Percentiles rank a stretch among this genome's conserved stretches.
Evolutionary conservation across 2,329 filamentous ascomycete genomes (phyloP).

Genomic region (Apiospora arundinis): DNA sequence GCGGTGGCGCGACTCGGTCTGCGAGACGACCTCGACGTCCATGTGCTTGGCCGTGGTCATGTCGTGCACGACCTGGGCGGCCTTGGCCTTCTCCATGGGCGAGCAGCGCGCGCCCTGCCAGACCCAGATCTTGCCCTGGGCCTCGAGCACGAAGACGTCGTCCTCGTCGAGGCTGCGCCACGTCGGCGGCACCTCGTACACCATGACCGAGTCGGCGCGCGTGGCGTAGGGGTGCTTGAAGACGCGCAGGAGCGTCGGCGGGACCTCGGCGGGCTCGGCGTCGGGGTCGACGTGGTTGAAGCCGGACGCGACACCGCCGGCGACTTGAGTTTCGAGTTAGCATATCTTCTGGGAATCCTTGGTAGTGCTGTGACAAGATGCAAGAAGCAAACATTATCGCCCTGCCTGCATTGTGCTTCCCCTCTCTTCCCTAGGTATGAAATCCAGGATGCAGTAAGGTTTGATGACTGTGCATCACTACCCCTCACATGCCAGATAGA

Average conservation of each 20-base stretch:
- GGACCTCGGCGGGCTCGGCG: slow-evolving; percentile 47
- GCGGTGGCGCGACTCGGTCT: slow-evolving; percentile 61
- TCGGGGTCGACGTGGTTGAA: slow-evolving; percentile 67
- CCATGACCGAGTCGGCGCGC: slow-evolving; percentile 58
- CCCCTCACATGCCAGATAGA: no score
- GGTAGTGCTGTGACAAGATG: neutral
- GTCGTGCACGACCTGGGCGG: slow-evolving; percentile 70
- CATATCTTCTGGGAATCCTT: neutral
- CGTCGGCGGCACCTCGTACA: slow-evolving; percentile 67
- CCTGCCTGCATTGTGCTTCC: neutral
- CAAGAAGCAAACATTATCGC: neutral
- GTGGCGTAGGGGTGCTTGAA: slow-evolving; percentile 63
- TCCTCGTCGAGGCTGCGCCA: slow-evolving; percentile 68
- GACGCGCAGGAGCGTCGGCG: slow-evolving; percentile 63
- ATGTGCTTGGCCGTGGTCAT: slow-evolving; percentile 68
- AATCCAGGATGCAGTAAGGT: neutral
- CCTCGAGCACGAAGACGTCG: slow-evolving; percentile 71
- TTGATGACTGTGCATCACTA: no score
- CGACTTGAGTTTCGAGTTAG: slow-evolving; percentile 35
- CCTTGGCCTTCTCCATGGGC: slow-evolving; percentile 73
- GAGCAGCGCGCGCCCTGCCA: slow-evolving; percentile 72
- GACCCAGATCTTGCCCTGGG: slow-evolving; percentile 69
- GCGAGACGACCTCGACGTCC: slow-evolving; percentile 69
- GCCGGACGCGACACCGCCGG: slow-evolving; percentile 66
- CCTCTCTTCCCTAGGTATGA: neutral